Percentiles rank a stretch among this genome's conserved stretches.
Evolutionary conservation across 1,284 basidiomycete species (phyloP).

Genomic region (Cystobasidium sp.): DNA sequence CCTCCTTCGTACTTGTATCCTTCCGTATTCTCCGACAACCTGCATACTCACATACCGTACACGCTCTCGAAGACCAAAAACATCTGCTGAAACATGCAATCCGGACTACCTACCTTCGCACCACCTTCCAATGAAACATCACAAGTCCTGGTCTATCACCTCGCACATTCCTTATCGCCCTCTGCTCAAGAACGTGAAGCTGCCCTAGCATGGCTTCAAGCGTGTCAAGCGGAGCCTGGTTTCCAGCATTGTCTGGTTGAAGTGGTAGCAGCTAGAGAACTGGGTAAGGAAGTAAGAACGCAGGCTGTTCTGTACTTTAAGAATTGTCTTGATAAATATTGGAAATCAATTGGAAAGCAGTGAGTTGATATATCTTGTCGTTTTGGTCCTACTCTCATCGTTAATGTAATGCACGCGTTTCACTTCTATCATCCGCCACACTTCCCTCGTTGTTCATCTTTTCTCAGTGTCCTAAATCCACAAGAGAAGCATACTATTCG

Average conservation of each 20-base stretch:
- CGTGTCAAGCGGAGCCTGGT: conserved; percentile 45
- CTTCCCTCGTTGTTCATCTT: not conserved
- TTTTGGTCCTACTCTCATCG: not conserved
- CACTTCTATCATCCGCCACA: not conserved
- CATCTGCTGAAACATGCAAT: not conserved
- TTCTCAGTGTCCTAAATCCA: conserved; percentile 44
- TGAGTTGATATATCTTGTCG: conserved; percentile 34
- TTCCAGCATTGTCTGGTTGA: conserved; percentile 48
- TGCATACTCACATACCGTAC: not conserved
- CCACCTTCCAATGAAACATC: conserved; percentile 19
- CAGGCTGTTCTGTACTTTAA: conserved; percentile 52
- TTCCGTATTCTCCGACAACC: too few relatives aligned
- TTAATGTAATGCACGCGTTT: not conserved
- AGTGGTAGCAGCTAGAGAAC: conserved; percentile 43
- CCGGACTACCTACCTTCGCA: conserved; percentile 1
- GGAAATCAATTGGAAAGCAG: conserved; percentile 47
- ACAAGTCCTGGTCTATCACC: conserved; percentile 40
- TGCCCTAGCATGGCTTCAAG: conserved; percentile 42
- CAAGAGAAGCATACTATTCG: conserved; percentile 48
- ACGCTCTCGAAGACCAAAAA: not conserved
- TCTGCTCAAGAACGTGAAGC: conserved; percentile 37
- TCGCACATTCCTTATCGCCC: conserved; percentile 46
- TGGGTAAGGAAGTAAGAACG: conserved; percentile 39
- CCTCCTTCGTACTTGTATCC: too few relatives aligned
- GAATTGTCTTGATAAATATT: conserved; percentile 53